Conservation (phyloP, 2,329 filamentous ascomycete genomes). For the Paecilomyces formosus region DNA sequence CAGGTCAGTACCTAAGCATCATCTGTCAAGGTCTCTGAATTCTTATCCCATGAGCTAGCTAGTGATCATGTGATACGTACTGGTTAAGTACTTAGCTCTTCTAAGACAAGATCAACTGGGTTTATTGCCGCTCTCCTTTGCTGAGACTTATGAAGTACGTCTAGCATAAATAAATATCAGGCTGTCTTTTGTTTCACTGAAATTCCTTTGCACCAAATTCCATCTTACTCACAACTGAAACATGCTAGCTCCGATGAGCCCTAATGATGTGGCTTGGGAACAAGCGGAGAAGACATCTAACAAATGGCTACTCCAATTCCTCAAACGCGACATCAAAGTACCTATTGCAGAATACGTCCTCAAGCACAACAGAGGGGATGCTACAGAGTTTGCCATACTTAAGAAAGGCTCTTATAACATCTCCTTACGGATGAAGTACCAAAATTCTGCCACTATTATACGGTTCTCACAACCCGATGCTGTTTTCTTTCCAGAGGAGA, state of each 20-base stretch:
- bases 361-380: conserved; percentile 8
- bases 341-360: background rate
- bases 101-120: background rate
- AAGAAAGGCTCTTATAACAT: conserved; percentile 12
- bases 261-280: conserved; percentile 11
- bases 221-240: background rate
- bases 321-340: background rate
- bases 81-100: too few species aligned
- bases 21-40: too few species aligned
- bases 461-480: conserved; percentile 12
- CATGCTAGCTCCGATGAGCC: conserved; percentile 5
- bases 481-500: conserved; percentile 22
- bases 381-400: conserved; percentile 5
- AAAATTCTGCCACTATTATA: conserved; percentile 10
- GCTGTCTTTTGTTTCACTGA: background rate
- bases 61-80: too few species aligned
- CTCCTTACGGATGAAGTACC: conserved; percentile 13
- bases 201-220: background rate
- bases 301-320: conserved; percentile 8
- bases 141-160: background rate
- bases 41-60: too few species aligned
- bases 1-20: too few species aligned
- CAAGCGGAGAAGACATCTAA: conserved; percentile 10
- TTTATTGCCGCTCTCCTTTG: background rate
- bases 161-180: background rate